A percentile compares a stretch with the other conserved stretches of the same genome.
phyloP scores from a whole-genome alignment of 345 rosid genomes.

The Eucalyptus curtisii region DNA sequence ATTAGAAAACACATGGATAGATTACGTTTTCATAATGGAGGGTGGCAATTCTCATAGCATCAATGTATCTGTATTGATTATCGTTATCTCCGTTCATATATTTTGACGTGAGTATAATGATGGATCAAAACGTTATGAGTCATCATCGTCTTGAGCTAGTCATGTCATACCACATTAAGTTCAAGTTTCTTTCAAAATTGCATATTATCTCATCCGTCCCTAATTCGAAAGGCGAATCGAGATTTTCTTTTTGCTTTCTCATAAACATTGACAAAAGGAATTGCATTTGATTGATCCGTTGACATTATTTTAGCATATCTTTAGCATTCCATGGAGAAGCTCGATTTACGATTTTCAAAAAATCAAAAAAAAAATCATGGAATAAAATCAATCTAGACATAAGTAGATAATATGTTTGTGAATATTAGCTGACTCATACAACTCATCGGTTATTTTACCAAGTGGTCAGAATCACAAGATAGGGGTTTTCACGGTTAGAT shows the following conservation, averaged over 20 bases:
- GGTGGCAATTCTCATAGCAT: fast-evolving
- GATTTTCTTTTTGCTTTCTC: background rate
- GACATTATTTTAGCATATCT: background rate
- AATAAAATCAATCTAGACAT: background rate
- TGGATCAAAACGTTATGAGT: fast-evolving
- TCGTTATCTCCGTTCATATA: fast-evolving
- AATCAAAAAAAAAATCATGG: fast-evolving
- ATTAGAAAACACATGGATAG: background rate
- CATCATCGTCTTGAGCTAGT: fast-evolving
- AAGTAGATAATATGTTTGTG: background rate
- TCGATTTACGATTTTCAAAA: background rate
- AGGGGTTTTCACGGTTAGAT: too few relatives aligned
- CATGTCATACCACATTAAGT: fast-evolving
- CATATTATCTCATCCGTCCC: fast-evolving
- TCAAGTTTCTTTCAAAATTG: background rate
- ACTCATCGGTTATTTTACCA: background rate
- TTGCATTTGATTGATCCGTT: fast-evolving
- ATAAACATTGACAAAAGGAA: background rate
- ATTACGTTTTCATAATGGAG: fast-evolving
- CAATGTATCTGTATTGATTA: background rate
- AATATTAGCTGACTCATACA: background rate
- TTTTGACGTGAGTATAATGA: fast-evolving
- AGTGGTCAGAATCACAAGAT: background rate
- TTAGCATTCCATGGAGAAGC: background rate
- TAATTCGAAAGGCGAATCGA: fast-evolving